Conservation (phyloP, 208 protist genomes). For the Phytomonas sp. region DNA sequence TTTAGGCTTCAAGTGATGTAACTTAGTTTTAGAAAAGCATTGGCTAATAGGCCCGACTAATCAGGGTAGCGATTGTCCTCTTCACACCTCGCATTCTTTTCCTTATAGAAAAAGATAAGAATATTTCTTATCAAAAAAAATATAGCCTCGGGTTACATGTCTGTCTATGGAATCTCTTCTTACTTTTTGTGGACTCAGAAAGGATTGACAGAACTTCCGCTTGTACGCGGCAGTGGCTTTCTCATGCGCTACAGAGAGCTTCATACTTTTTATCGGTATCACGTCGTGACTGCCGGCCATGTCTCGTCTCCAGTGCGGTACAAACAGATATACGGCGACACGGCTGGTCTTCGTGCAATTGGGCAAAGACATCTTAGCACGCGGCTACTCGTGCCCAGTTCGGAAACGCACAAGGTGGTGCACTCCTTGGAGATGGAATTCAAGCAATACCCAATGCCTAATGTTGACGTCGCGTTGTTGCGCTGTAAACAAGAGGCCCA, state of each 20-base stretch:
- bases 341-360: conserved; percentile 62
- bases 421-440: conserved; percentile 55
- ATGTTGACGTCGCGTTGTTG: conserved; percentile 65
- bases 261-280: conserved; percentile 67
- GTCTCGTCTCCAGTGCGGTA: conserved; percentile 73
- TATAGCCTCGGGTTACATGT: conserved; percentile 23
- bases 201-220: conserved; percentile 68
- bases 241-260: conserved; percentile 54
- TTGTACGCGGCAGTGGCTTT: conserved; percentile 82
- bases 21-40: neutral
- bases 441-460: conserved; percentile 50
- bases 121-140: neutral
- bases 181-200: conserved; percentile 89
- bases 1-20: neutral
- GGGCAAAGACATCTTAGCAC: conserved; percentile 82
- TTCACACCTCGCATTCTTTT: conserved; percentile 11
- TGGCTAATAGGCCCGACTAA: neutral
- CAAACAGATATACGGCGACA: conserved; percentile 56
- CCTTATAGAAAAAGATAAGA: conserved; percentile 2
- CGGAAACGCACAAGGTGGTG: conserved; percentile 16
- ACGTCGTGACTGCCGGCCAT: conserved; percentile 77
- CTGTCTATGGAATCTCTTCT: conserved; percentile 64
- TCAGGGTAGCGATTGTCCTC: neutral
- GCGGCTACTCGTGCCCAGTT: conserved; percentile 40
- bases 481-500: conserved; percentile 35